Evolutionary conservation across 345 rosid species (phyloP), one percentile per base, ranked within the genome.

Genomic region (Brassica incana): DNA sequence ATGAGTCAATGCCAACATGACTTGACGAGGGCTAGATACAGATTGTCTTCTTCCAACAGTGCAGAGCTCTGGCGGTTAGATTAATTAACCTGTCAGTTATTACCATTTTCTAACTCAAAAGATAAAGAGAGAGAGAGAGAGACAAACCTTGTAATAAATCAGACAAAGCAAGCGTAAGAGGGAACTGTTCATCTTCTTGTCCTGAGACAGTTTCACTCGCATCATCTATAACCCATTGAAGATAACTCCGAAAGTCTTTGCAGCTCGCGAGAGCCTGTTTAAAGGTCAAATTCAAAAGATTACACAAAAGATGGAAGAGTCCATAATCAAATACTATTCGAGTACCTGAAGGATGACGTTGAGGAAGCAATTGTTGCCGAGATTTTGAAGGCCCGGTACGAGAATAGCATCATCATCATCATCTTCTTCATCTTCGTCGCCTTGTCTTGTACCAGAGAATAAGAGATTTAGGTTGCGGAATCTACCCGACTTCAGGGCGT

Each of bases 341-440:
- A 48, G 58, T 71, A 95, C 99, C 97, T 92, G 99, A 58, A 95
- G 82, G 30, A 92, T 84, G 18, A 88, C 97, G 77, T 92, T 95
- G 76, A 92, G 84, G 80, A 92, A 95, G 83, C 97, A 92, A 70
- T 91, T 92, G 70, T 89, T 92, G 3, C 95, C 97, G 20, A 85
- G 90, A 84, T 95, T 95, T 73, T 83, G 89, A 79, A 92, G 80
- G 12, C 97, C 99, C 36, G 97, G 97, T 1, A 91, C 89, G 16
- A 86, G 73, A 69, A 64, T 60, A 7, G 50, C n/a, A 74, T 85
- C 79, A 35, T 86, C 84, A 20, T 38, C 45, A 12, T n/a, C 16
- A 75, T 85, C 79, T 20, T 86, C 84, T 14, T 40, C 79, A 25
- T 86, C 84, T 15, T 40, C 48, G 18, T n/a, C 58, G 25, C 45